phyloP scores from a whole-genome alignment of 441 rosid genomes.

The Manihot esculenta region DNA sequence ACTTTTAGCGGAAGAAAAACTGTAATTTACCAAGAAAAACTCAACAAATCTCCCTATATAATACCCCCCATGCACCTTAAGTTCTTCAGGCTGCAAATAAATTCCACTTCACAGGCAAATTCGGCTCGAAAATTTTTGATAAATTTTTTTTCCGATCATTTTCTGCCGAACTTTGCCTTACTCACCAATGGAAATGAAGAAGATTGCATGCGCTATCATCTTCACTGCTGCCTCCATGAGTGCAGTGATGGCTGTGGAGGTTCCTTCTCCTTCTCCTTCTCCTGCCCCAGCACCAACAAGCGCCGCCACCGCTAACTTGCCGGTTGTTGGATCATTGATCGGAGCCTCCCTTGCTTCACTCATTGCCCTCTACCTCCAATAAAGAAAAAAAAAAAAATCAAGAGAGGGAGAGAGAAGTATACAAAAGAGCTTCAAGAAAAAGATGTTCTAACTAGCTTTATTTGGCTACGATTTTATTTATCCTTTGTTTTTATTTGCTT shows the following conservation, averaged over 20 bases:
- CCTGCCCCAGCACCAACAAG: slow-evolving; percentile 47
- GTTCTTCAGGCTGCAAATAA: slow-evolving; percentile 28
- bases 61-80: neutral
- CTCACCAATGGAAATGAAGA: slow-evolving; percentile 63
- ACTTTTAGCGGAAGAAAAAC: neutral
- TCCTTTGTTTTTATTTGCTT: neutral
- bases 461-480: slow-evolving; percentile 3
- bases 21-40: neutral
- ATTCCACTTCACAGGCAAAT: slow-evolving; percentile 12
- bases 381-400: slow-evolving; percentile 6
- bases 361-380: slow-evolving; percentile 57
- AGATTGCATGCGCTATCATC: slow-evolving; percentile 54
- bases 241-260: slow-evolving; percentile 47
- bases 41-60: slow-evolving; percentile 2
- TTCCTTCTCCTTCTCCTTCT: slow-evolving; percentile 50
- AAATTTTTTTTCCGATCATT: neutral
- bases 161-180: neutral
- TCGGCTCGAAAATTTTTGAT: slow-evolving; percentile 6
- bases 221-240: slow-evolving; percentile 60
- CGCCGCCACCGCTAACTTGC: slow-evolving; percentile 42
- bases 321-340: slow-evolving; percentile 54
- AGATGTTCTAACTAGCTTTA: slow-evolving; percentile 14
- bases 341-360: slow-evolving; percentile 66
- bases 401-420: neutral
- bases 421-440: neutral